Base-by-base conservation (phyloP, 192 early-diverging fungal genomes). In the Entomortierella lignicola region DNA sequence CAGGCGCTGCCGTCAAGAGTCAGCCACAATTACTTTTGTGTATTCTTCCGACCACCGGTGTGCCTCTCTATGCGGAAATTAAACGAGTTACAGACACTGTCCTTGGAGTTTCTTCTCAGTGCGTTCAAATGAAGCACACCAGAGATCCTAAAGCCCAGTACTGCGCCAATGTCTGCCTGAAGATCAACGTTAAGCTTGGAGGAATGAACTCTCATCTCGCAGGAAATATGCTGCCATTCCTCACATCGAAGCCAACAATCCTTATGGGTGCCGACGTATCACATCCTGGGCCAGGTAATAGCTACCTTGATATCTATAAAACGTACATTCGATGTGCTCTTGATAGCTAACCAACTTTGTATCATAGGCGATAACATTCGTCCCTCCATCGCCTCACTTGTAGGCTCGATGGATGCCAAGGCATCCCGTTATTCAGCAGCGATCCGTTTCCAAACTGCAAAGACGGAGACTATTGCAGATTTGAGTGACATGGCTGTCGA, bases 161-260 rank as follows among this genome's bases (percentile, higher is more conserved):
- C 85, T 96, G 94, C 69, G 96, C 97, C 21, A 99, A 99, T 61
- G 90, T 99, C 34, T 95, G 92, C 64, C 84, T 99, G 52, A 99
- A 99, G 85, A 89, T 97, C 60, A 99, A 99, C 81, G 88, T 92
- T 43, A 97, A 99, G 87, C 87, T 99, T 15, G 95, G 96, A 59
- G 96, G 95, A 30, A 91, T 89, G 84, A 97, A 97, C 84, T 85
- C 88, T 25, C 88, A 85, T 63, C 82, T 98, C 34, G 69, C 60
- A 0, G 65, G 74, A n/a, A 47, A 67, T 13, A 82, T 92, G 63
- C 77, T 93, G 55, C 89, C 90, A 12, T 92, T 97, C 80, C 80
- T 95, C 27, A 80, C 87, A 23, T 63, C 86, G 29, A 63, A 83
- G 17, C 91, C 94, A 23, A 96, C 97, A 12, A 90, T 98, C 63